phyloP scores from a whole-genome alignment of 106 monocot species.

The Vanilla planifolia region DNA sequence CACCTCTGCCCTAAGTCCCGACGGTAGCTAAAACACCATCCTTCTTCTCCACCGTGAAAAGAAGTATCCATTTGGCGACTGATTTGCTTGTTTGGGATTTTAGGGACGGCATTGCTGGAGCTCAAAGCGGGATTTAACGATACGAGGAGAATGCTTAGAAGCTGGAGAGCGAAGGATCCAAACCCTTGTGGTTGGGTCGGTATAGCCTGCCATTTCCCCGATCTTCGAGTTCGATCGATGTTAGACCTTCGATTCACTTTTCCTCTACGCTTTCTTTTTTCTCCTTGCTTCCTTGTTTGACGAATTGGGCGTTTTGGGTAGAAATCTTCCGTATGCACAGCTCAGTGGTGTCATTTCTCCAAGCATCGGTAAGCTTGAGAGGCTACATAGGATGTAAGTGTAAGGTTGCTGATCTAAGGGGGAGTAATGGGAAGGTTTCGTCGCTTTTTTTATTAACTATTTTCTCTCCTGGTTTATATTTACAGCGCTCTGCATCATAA shows the following conservation, averaged over 20 bases:
- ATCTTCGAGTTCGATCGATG: conserved; percentile 83
- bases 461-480: neutral
- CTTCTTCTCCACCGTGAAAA: neutral
- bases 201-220: conserved; percentile 68
- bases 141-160: conserved; percentile 32
- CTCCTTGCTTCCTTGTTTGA: neutral
- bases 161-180: conserved; percentile 52
- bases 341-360: conserved; percentile 78
- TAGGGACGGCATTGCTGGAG: conserved; percentile 75
- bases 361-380: conserved; percentile 80
- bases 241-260: conserved; percentile 3
- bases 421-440: neutral
- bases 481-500: conserved; percentile 85
- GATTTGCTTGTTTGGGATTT: neutral
- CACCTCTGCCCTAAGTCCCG: conserved; percentile 8
- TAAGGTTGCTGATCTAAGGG: neutral
- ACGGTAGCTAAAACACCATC: conserved; percentile 5
- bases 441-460: neutral
- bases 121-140: conserved; percentile 63
- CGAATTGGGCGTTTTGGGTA: conserved; percentile 13
- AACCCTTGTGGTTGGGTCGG: conserved; percentile 87
- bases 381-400: conserved; percentile 84
- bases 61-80: neutral
- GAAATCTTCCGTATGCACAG: conserved; percentile 82
- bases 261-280: neutral